Evolutionary conservation across 2,329 filamentous ascomycete species (phyloP).

Genomic region (Furcasterigmium sp.): DNA sequence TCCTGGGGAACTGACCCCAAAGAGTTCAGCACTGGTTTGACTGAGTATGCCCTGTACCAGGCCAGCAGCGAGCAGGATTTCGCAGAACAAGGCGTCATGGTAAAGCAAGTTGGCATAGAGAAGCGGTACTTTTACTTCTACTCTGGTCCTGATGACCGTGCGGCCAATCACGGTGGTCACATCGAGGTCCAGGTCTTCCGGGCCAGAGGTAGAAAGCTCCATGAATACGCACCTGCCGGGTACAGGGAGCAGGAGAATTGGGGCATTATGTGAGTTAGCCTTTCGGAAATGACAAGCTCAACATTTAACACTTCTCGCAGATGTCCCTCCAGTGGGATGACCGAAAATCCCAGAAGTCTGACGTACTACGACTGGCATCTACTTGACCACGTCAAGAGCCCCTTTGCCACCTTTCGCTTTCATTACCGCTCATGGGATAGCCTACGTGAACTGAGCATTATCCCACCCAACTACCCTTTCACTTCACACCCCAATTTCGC

Average conservation of each 20-base stretch:
- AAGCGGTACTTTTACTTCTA: slow-evolving; percentile 45
- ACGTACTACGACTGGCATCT: slow-evolving; percentile 48
- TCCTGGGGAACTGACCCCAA: slow-evolving; percentile 45
- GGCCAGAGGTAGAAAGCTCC: slow-evolving; percentile 39
- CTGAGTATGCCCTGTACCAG: slow-evolving; percentile 43
- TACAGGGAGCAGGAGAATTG: slow-evolving; percentile 43
- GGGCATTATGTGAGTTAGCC: slow-evolving; percentile 50
- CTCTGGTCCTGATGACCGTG: slow-evolving; percentile 15
- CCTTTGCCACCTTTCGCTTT: slow-evolving; percentile 49
- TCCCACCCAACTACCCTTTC: slow-evolving; percentile 20
- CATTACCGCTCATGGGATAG: slow-evolving; percentile 50
- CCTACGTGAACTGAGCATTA: slow-evolving; percentile 41
- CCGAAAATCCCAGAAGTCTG: slow-evolving; percentile 44
- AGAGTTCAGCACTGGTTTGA: slow-evolving; percentile 26
- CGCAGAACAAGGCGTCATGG: slow-evolving; percentile 25
- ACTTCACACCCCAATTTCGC: too few species aligned
- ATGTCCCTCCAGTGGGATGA: slow-evolving; percentile 45
- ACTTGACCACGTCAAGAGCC: slow-evolving; percentile 43
- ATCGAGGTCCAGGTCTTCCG: slow-evolving; percentile 50
- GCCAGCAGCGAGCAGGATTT: slow-evolving; percentile 37
- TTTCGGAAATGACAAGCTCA: too few species aligned
- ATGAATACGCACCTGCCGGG: slow-evolving; percentile 32
- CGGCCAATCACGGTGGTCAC: slow-evolving; percentile 48
- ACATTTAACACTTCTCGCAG: too few species aligned
- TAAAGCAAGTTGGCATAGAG: slow-evolving; percentile 36